phyloP scores from a whole-genome alignment of 306 rosid genomes.

The Trifolium fragiferum region DNA sequence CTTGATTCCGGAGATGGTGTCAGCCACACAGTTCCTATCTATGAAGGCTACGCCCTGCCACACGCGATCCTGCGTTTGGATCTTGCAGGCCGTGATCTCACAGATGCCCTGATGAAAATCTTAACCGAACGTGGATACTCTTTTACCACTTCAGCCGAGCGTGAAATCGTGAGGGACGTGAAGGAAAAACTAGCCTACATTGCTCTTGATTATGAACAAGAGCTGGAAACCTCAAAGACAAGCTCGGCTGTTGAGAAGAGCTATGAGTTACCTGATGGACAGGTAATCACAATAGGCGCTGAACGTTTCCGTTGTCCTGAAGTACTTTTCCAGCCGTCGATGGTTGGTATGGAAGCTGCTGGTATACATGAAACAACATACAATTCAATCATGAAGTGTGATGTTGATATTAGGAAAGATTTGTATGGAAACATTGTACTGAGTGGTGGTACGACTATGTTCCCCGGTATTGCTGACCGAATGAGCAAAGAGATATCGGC shows the following conservation, averaged over 20 bases:
- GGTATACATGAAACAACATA: slow-evolving; percentile 97
- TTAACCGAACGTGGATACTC: slow-evolving; percentile 99
- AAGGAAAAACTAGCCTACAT: slow-evolving; percentile 92
- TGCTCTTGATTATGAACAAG: slow-evolving; percentile 94
- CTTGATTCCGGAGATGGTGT: slow-evolving; percentile 98
- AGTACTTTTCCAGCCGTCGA: slow-evolving; percentile 98
- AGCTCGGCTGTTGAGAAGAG: slow-evolving; percentile 94
- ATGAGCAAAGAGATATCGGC: slow-evolving; percentile 98
- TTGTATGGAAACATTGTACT: slow-evolving; percentile 93
- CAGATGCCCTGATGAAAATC: slow-evolving; percentile 93
- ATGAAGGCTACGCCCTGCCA: slow-evolving; percentile 97
- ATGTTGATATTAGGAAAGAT: slow-evolving; percentile 95
- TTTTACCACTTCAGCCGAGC: slow-evolving; percentile 93
- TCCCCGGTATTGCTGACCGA: slow-evolving; percentile 97
- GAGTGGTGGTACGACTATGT: slow-evolving; percentile 96
- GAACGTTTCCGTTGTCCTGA: slow-evolving; percentile 97
- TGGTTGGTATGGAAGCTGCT: slow-evolving; percentile 95
- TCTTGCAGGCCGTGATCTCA: slow-evolving; percentile 97
- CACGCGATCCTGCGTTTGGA: slow-evolving; percentile 98
- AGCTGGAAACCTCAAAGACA: slow-evolving; percentile 83
- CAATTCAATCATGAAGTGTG: slow-evolving; percentile 98
- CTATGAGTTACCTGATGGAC: slow-evolving; percentile 96
- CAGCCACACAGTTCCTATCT: slow-evolving; percentile 97
- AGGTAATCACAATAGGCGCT: slow-evolving; percentile 91
- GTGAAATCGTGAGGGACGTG: slow-evolving; percentile 95